These are phyloP conservation scores for Tagetes patula DNA, from an alignment of 129 eudicot species.

Conservation along the genomic window DNA sequence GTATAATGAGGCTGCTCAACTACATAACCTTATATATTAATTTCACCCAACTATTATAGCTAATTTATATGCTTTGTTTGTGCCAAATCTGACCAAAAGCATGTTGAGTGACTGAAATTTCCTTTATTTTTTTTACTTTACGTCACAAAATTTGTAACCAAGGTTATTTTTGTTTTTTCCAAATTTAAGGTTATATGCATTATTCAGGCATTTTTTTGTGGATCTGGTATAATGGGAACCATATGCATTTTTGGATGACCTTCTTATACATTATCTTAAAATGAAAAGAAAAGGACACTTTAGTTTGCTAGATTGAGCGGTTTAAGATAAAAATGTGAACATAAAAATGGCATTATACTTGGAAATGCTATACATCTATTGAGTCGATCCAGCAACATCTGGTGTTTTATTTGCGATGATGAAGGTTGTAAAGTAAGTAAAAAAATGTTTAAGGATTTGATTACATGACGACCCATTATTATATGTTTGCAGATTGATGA, in stretches of 20 bases:
- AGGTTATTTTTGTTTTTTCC: background rate
- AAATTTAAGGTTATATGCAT: background rate
- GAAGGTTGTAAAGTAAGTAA: background rate
- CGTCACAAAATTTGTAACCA: background rate
- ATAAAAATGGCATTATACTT: background rate
- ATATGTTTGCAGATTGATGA: constrained; percentile 56
- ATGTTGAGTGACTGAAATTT: background rate
- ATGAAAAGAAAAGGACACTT: background rate
- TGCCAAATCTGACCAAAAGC: background rate
- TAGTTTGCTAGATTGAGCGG: background rate
- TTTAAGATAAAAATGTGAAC: background rate
- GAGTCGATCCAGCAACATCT: background rate
- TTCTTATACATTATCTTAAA: background rate
- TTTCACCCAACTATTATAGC: background rate
- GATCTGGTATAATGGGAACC: background rate
- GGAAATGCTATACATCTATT: background rate
- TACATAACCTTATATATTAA: background rate
- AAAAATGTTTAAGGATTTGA: background rate
- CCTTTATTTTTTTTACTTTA: background rate
- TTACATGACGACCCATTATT: background rate
- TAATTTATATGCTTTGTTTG: background rate
- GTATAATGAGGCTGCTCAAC: background rate
- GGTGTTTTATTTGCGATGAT: background rate
- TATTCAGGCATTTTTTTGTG: background rate
- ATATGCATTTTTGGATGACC: background rate